Evolutionary conservation across 169 alveolate genomes (phyloP), one percentile per base, ranked within the genome.

Genomic region (Cryptosporidium andersoni): DNA sequence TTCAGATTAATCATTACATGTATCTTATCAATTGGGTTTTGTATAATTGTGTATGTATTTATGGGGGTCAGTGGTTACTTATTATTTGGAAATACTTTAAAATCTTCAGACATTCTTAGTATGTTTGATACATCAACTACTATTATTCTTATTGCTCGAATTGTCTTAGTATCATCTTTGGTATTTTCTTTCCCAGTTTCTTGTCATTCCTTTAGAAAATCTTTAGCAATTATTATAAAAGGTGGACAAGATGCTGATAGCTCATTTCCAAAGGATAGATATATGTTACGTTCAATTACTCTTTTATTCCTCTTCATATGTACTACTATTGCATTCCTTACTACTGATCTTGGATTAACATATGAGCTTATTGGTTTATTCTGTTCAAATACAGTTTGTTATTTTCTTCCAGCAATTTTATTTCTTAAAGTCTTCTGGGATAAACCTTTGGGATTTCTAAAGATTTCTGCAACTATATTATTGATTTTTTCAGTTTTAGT

Each of bases 181-280:
- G 85, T 74, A 45, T 74, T 74, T 58, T 74, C 85, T 4, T 74
- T 74, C 62, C 85, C 85, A 9, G 85, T 74, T 6, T 74, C 85
- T 34, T 74, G 85, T 43, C 85, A 74, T 43, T 74, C 85, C n/a
- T 74, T 74, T 51, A 74, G 85, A 43, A 74, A 74, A 25, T 74
- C 85, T 7, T 47, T 74, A 11, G 85, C 85, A 2, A 60, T 74
- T 8, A 74, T 74, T 1, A 74, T 74, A 36, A 74, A 74, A 51
- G 60, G 34, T 36, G 85, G 85, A 48, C 74, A 56, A 43, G 85
- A 74, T 74, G 85, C 85, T 6, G 85, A 58, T 6, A 51, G 67
- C 4, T 58, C 67, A 8, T 47, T 68, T 8, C 11, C 85, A 8
- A 74, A 74, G 34, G 85, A 74, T 37, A 52, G 85, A 3, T 51